Evolutionary conservation across 768 basidiomycete species (phyloP).

Genomic region (Heimioporus sp.): DNA sequence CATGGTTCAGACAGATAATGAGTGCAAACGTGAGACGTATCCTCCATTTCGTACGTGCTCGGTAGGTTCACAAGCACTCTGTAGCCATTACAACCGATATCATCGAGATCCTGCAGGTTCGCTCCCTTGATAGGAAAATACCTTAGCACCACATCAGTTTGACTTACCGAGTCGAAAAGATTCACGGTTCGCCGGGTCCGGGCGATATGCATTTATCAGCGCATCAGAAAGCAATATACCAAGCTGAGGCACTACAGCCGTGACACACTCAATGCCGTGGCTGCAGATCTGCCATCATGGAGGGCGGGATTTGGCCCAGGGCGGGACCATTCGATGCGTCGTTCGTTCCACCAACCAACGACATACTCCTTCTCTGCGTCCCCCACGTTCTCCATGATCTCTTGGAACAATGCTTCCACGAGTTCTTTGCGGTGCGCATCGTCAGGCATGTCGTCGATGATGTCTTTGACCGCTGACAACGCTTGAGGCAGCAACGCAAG

Average conservation of each 20-base stretch:
- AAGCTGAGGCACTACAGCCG: slow-evolving; percentile 8
- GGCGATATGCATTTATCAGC: no score
- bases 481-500: slow-evolving; percentile 52
- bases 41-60: no score
- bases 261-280: not conserved
- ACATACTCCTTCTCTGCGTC: slow-evolving; percentile 67
- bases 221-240: no score
- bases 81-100: no score
- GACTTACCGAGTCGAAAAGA: no score
- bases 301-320: not conserved
- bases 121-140: no score
- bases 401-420: slow-evolving; percentile 55
- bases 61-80: no score
- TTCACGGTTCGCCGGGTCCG: no score
- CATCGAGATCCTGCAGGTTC: no score
- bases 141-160: no score
- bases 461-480: slow-evolving; percentile 46
- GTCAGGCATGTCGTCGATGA: slow-evolving; percentile 31
- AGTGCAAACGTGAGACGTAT: no score
- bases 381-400: slow-evolving; percentile 62
- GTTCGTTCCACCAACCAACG: slow-evolving; percentile 73
- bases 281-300: not conserved
- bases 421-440: slow-evolving; percentile 42
- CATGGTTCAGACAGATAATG: not conserved
- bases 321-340: slow-evolving; percentile 26